Evolutionary conservation across 352 stramenopile species (phyloP).

Genomic region (Pythium coloratum): DNA sequence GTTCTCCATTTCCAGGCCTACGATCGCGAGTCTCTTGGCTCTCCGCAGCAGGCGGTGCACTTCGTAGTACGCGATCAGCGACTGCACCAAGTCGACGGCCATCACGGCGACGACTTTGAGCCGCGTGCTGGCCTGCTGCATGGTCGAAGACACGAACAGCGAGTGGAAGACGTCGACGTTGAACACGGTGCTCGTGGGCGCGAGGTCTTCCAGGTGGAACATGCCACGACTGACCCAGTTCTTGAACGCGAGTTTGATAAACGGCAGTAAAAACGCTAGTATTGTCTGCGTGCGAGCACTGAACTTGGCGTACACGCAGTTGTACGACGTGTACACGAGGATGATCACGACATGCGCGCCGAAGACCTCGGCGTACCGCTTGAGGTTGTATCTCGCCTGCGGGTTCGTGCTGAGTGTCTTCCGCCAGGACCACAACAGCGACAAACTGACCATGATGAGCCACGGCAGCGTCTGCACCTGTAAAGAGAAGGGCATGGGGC

Average conservation of each 20-base stretch:
- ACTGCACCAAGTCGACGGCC: slow-evolving; percentile 8
- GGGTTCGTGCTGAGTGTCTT: not conserved
- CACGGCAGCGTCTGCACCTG: slow-evolving; percentile 2
- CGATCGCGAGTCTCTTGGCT: not conserved
- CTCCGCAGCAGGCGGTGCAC: not conserved
- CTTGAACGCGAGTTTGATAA: slow-evolving; percentile 5
- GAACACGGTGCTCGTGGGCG: slow-evolving; percentile 29
- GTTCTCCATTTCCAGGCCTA: not conserved
- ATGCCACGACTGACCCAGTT: slow-evolving; percentile 2
- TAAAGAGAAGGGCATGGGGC: slow-evolving; percentile 12
- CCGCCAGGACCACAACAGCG: slow-evolving; percentile 5
- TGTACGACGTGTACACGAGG: slow-evolving; percentile 9
- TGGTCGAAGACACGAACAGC: slow-evolving; percentile 31
- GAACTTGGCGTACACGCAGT: slow-evolving; percentile 2
- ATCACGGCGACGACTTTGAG: slow-evolving; percentile 9
- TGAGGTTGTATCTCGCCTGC: slow-evolving; percentile 3
- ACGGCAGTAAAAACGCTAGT: not conserved
- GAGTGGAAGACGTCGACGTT: slow-evolving; percentile 33
- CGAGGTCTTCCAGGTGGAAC: slow-evolving; percentile 12
- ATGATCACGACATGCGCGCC: slow-evolving; percentile 9
- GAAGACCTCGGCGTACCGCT: slow-evolving; percentile 8
- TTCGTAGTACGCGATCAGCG: slow-evolving; percentile 10
- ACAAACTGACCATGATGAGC: not conserved
- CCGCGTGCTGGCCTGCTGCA: slow-evolving; percentile 31
- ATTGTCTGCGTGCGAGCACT: not conserved